These are phyloP conservation scores for Deinandra increscens DNA, from an alignment of 129 eudicot genomes.

Conservation along the genomic window DNA sequence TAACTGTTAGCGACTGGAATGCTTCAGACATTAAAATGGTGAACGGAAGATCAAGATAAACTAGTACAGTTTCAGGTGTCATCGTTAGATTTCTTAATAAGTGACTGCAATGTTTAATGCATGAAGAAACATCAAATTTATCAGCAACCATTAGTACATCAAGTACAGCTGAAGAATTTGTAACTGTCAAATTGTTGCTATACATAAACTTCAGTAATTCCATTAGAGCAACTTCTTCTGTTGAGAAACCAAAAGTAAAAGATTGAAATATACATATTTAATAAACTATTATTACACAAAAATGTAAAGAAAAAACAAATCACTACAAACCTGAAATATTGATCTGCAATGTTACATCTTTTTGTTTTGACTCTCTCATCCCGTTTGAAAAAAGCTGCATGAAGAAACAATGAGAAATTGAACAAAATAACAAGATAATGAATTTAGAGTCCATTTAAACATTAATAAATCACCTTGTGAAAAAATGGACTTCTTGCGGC, in stretches of 20 bases:
- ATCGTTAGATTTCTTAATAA: slow-evolving; percentile 43
- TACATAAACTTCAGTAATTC: slow-evolving; percentile 76
- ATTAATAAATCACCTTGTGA: neutral
- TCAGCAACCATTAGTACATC: slow-evolving; percentile 83
- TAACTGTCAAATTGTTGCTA: slow-evolving; percentile 7
- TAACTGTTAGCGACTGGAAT: slow-evolving; percentile 61
- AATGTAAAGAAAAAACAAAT: too few species aligned
- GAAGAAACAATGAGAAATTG: neutral
- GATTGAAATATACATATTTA: too few species aligned
- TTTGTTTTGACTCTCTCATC: slow-evolving; percentile 42
- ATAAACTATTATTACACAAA: neutral
- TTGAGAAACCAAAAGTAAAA: too few species aligned
- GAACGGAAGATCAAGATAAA: too few species aligned
- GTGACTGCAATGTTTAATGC: slow-evolving; percentile 69
- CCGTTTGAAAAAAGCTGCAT: slow-evolving; percentile 58
- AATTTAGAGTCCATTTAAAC: neutral
- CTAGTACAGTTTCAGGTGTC: neutral
- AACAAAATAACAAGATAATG: neutral
- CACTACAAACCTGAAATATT: slow-evolving; percentile 57
- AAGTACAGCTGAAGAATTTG: slow-evolving; percentile 50
- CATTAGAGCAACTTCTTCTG: slow-evolving; percentile 93
- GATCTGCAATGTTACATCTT: slow-evolving; percentile 57
- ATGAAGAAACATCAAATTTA: slow-evolving; percentile 78
- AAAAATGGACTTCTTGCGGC: slow-evolving; percentile 5
- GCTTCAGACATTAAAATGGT: slow-evolving; percentile 54